Evolutionary conservation across 1,284 basidiomycete species (phyloP), one percentile per base, ranked within the genome.

Genomic region (Melampsora medusae): DNA sequence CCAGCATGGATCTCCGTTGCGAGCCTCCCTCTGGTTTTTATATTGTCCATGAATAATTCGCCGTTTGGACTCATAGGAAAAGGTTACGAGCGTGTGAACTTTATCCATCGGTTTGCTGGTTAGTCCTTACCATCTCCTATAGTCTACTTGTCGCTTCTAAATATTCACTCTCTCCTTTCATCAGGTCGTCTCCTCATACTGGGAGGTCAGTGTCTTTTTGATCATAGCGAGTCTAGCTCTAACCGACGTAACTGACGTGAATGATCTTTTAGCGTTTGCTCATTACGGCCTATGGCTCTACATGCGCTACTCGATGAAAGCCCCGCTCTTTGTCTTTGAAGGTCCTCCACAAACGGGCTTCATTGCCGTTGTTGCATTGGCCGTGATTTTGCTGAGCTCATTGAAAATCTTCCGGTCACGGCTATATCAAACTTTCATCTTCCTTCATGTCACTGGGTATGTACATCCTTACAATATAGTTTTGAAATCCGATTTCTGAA

Each of bases 61-160:
- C 28, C 64, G 7, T 67, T 60, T 46, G 64, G 71, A n/a, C 25
- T 66, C n/a, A 31, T 66, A 48, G 64, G 71, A 16, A n/a, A 64
- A 31, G 71, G 64, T 19, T 65, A 67, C 48, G 64, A 74, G 38
- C 62, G 56, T 7, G 49, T 74, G 35, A 74, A 74, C 33, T 74
- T 67, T 42, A 59, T 74, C 28, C 71, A 74, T 48, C 71, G 71
- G 50, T 35, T 67, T 50, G 53, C 53, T 74, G 71, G 71, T 67
- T 17, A 74, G 70, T 17, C 25, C 19, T 46, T 33, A 46, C 17
- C 46, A 17, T 2, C 25, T 35, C 2, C 25, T 25, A 25, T 25
- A 25, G 25, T 12, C 12, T 10, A 42, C 42, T 14, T 42, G 9
- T 42, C 42, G 42, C 10, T 42, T 14, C 42, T 42, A 14, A 42